A percentile compares a stretch with the other conserved stretches of the same genome.
phyloP scores from a whole-genome alignment of 2,329 filamentous ascomycete species.

The Verticillium albo-atrum region DNA sequence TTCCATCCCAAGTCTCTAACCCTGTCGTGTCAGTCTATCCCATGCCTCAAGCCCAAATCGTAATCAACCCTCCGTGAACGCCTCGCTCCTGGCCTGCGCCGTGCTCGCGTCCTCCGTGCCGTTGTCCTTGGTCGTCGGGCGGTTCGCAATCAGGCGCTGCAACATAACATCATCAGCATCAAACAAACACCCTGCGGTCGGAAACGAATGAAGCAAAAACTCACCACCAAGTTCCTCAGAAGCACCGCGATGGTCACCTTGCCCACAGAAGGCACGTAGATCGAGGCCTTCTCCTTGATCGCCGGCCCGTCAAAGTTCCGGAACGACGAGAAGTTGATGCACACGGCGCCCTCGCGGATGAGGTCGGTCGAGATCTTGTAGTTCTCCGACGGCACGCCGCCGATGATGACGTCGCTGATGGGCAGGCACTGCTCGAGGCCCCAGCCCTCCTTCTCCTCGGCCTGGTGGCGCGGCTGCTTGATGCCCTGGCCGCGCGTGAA shows the following conservation, averaged over 20 bases:
- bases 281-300: slow-evolving; percentile 91
- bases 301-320: slow-evolving; percentile 85
- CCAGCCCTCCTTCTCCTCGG: slow-evolving; percentile 78
- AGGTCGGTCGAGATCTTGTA: slow-evolving; percentile 87
- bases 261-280: slow-evolving; percentile 94
- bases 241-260: slow-evolving; percentile 96
- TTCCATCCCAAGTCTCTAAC: slow-evolving; percentile 2
- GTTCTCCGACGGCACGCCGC: slow-evolving; percentile 79
- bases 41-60: neutral
- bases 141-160: slow-evolving; percentile 49
- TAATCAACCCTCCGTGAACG: slow-evolving; percentile 33
- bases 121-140: slow-evolving; percentile 31
- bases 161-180: neutral
- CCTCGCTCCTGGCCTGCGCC: slow-evolving; percentile 34
- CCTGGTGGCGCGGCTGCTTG: slow-evolving; percentile 79
- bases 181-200: neutral
- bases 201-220: slow-evolving; percentile 27
- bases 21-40: slow-evolving; percentile 6
- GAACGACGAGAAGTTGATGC: slow-evolving; percentile 96
- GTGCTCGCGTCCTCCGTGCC: slow-evolving; percentile 17
- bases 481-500: slow-evolving; percentile 89
- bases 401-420: slow-evolving; percentile 90
- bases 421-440: slow-evolving; percentile 76
- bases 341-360: slow-evolving; percentile 87
- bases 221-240: slow-evolving; percentile 80